Evolutionary conservation across 148 eudicot species (phyloP), one percentile per base, ranked within the genome.

Genomic region (Chenopodium suecicum): DNA sequence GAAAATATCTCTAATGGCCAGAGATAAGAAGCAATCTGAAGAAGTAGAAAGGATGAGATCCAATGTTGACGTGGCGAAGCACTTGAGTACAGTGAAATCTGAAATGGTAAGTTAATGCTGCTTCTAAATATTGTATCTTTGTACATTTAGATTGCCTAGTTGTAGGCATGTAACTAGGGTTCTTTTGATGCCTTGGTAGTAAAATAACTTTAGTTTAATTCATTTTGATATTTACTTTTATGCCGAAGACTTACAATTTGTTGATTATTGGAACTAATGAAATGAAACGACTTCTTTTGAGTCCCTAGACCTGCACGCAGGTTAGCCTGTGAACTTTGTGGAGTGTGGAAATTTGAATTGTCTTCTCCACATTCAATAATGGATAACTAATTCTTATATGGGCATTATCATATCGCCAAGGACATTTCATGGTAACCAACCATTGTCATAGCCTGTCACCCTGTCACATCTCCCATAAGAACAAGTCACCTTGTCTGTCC

Each of bases 41-140:
- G 98, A 94, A 90, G 89, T 96, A 70, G 95, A 91, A 76, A 86
- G 76, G 74, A 86, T 87, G 89, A 91, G 94, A 85, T 90, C 98
- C 75, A 92, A 91, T 86, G 85, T 96, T 79, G 94, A 96, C 82
- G 86, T 91, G 87, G 86, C 89, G 27, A 96, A 92, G 83, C 94
- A 94, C 75, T 85, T 96, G 87, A 86, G 84, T 81, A 37, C 82
- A 11, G 19, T 96, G 72, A 92, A 92, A 84, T 81, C 95, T 71
- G 98, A 94, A 88, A 73, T 96, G 89, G 98, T 96, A 81, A 82
- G 94, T 90, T 19, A 5, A 44, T 34, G 46, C 48, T 77, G 34
- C 81, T 81, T 20, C 74, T 71, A 41, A 22, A 37, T 79, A 14
- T 70, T 71, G 32, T 27, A 37, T 19, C 63, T 37, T 52, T 58